Conservation (phyloP, 257 asterid genomes). For the Rauvolfia tetraphylla region DNA sequence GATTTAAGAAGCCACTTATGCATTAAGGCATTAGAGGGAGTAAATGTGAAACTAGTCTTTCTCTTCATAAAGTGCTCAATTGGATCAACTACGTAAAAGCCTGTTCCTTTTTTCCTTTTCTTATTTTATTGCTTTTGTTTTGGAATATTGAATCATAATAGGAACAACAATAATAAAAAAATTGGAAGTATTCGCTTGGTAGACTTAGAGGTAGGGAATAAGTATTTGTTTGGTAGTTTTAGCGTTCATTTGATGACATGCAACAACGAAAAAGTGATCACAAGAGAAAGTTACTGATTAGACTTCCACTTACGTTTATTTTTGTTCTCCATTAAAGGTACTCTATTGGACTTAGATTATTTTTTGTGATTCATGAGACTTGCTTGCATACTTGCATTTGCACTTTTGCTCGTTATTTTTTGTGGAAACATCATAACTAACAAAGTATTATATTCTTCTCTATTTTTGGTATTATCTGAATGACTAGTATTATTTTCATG, state of each 20-base stretch:
- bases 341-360: background rate
- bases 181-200: background rate
- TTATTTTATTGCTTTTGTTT: background rate
- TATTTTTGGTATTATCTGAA: background rate
- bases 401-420: background rate
- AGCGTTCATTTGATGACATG: background rate
- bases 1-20: background rate
- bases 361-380: background rate
- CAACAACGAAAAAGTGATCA: background rate
- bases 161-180: background rate
- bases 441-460: background rate
- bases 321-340: background rate
- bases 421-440: background rate
- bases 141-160: background rate
- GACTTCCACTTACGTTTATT: background rate
- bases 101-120: background rate
- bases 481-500: background rate
- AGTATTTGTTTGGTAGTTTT: conserved; percentile 1
- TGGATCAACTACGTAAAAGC: background rate
- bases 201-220: background rate
- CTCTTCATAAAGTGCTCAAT: background rate
- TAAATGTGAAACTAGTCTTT: background rate
- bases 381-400: background rate
- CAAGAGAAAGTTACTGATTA: background rate
- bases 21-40: background rate